phyloP scores from a whole-genome alignment of 805 yeast genomes.

The Yarrowia hollandica region DNA sequence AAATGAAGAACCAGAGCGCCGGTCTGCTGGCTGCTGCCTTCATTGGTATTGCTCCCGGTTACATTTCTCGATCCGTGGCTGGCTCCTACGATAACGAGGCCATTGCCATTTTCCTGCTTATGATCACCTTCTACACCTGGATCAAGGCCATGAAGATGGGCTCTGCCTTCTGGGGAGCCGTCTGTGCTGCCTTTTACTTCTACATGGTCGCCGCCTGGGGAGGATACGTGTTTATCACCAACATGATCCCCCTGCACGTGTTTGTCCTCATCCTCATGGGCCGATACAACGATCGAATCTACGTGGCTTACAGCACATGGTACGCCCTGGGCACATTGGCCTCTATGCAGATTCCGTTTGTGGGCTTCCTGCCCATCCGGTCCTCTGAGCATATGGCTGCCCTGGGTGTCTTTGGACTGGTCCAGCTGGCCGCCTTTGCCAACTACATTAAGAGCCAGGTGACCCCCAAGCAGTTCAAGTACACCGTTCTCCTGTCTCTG shows the following conservation, averaged over 20 bases:
- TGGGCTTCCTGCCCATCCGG: slow-evolving; percentile 93
- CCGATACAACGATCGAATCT: slow-evolving; percentile 77
- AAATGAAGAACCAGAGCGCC: slow-evolving; percentile 85
- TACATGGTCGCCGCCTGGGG: slow-evolving; percentile 99
- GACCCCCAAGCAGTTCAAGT: slow-evolving; percentile 67
- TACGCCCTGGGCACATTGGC: slow-evolving; percentile 96
- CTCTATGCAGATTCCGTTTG: slow-evolving; percentile 99
- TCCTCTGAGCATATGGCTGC: slow-evolving; percentile 99
- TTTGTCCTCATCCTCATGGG: slow-evolving; percentile 92
- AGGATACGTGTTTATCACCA: slow-evolving; percentile 98
- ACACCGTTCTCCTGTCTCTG: slow-evolving; percentile 52
- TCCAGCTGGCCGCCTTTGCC: slow-evolving; percentile 87
- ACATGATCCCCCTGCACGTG: slow-evolving; percentile 92
- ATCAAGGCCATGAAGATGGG: slow-evolving; percentile 91
- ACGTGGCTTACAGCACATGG: slow-evolving; percentile 95
- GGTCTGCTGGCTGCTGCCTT: slow-evolving; percentile 91
- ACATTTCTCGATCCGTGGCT: slow-evolving; percentile 96
- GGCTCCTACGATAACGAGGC: slow-evolving; percentile 99
- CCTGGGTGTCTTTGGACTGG: slow-evolving; percentile 91
- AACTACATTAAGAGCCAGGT: slow-evolving; percentile 74
- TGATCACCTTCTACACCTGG: slow-evolving; percentile 97
- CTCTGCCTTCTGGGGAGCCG: slow-evolving; percentile 76
- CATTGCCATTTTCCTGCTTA: slow-evolving; percentile 90
- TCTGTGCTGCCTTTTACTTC: slow-evolving; percentile 86
- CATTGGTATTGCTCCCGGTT: slow-evolving; percentile 98